phyloP scores from a whole-genome alignment of 108 stramenopile genomes.

The Nitzschia inconspicua region DNA sequence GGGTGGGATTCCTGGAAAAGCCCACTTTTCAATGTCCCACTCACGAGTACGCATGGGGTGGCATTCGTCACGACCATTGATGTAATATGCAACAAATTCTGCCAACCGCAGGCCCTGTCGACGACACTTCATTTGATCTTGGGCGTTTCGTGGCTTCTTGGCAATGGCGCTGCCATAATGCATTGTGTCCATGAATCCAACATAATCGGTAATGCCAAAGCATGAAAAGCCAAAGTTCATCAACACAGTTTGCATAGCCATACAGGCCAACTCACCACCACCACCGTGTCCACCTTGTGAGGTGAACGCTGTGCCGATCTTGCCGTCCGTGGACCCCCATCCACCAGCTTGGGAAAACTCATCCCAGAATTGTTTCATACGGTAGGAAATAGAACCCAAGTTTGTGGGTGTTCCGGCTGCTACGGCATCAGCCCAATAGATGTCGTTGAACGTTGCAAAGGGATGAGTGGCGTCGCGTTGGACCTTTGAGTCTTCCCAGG shows the following conservation, averaged over 20 bases:
- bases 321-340: slow-evolving; percentile 14
- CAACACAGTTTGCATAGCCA: slow-evolving; percentile 20
- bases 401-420: slow-evolving; percentile 23
- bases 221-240: slow-evolving; percentile 21
- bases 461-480: background rate
- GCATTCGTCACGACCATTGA: slow-evolving; percentile 4
- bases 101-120: slow-evolving; percentile 18
- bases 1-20: slow-evolving; percentile 4
- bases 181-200: slow-evolving; percentile 7
- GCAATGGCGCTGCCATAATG: slow-evolving; percentile 23
- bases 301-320: slow-evolving; percentile 11
- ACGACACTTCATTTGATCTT: slow-evolving; percentile 10
- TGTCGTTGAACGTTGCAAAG: slow-evolving; percentile 8
- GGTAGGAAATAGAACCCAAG: slow-evolving; percentile 18
- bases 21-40: background rate
- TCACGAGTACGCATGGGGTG: slow-evolving; percentile 9
- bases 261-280: slow-evolving; percentile 14
- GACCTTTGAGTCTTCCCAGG: slow-evolving; percentile 2
- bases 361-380: slow-evolving; percentile 29
- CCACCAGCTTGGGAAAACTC: slow-evolving; percentile 14
- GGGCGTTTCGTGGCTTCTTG: slow-evolving; percentile 11
- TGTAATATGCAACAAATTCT: slow-evolving; percentile 18
- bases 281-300: slow-evolving; percentile 18
- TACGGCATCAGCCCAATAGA: slow-evolving; percentile 22
- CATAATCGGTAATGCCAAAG: slow-evolving; percentile 24